phyloP scores from a whole-genome alignment of 108 stramenopile species.

The Pelagomonas calceolata region DNA sequence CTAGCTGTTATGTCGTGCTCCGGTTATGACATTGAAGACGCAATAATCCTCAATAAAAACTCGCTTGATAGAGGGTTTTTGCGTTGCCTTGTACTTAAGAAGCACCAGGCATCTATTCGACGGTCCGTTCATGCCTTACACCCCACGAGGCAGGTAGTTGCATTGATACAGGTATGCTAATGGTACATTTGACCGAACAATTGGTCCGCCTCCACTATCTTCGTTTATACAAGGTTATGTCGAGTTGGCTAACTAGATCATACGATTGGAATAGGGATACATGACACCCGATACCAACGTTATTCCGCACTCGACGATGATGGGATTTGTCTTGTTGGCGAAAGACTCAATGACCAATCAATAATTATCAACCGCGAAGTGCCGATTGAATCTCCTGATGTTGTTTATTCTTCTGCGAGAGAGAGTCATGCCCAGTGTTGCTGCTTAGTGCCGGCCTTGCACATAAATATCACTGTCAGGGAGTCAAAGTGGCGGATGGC shows the following conservation, averaged over 20 bases:
- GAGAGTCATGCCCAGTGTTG: too few relatives aligned
- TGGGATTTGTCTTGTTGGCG: conserved; percentile 83
- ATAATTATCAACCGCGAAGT: conserved; percentile 88
- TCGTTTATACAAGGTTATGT: too few relatives aligned
- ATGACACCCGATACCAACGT: conserved; percentile 66
- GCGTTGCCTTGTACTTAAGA: conserved; percentile 76
- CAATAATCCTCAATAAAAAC: conserved; percentile 92
- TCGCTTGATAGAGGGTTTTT: conserved; percentile 94
- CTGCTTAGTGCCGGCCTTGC: too few relatives aligned
- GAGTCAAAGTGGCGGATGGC: too few relatives aligned
- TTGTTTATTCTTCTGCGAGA: too few relatives aligned
- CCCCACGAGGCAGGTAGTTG: too few relatives aligned
- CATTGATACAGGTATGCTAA: too few relatives aligned
- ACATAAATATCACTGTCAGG: too few relatives aligned
- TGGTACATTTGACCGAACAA: conserved; percentile 73
- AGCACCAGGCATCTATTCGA: conserved; percentile 72
- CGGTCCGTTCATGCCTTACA: too few relatives aligned
- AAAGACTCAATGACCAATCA: conserved; percentile 58
- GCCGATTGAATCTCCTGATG: conserved; percentile 22
- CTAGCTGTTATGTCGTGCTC: conserved; percentile 97
- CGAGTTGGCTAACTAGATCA: conserved; percentile 44
- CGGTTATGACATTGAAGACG: conserved; percentile 99
- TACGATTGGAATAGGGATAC: conserved; percentile 23
- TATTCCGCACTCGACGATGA: conserved; percentile 77
- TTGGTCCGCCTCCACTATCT: conserved; percentile 47